Evolutionary conservation across 1,139 yeast species (phyloP).

Genomic region (Martiniozyma asiatica): DNA sequence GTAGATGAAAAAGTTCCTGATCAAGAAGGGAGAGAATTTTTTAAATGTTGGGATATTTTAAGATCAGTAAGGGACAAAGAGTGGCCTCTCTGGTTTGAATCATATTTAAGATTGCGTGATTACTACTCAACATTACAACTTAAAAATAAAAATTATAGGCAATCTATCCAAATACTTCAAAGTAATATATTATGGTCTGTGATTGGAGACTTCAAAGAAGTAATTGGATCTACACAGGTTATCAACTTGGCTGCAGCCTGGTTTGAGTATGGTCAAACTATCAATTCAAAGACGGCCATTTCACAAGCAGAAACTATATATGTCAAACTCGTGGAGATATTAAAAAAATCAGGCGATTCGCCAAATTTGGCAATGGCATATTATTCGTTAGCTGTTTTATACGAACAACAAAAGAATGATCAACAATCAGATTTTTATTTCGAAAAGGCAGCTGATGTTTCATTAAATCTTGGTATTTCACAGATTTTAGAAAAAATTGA

Average conservation of each 20-base stretch:
- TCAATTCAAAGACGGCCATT: conserved; percentile 8
- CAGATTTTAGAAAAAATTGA: conserved; percentile 59
- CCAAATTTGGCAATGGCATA: conserved; percentile 73
- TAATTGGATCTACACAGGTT: conserved; percentile 15
- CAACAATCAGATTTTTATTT: conserved; percentile 50
- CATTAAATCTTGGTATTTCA: conserved; percentile 53
- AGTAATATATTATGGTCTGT: conserved; percentile 11
- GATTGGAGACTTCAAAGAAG: conserved; percentile 8
- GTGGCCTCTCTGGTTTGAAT: conserved; percentile 19
- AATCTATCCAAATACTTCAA: conserved; percentile 8
- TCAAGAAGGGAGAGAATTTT: conserved; percentile 11
- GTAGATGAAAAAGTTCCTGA: conserved; percentile 9
- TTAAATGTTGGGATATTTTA: conserved; percentile 15
- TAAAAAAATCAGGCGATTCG: conserved; percentile 16
- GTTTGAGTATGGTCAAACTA: conserved; percentile 13
- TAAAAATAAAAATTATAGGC: conserved; percentile 10
- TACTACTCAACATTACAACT: conserved; percentile 18
- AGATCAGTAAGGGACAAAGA: conserved; percentile 6
- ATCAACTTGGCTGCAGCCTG: conserved; percentile 19
- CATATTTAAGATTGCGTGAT: conserved; percentile 18
- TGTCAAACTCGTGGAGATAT: conserved; percentile 10
- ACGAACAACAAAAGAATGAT: conserved; percentile 44
- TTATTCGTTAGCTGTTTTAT: conserved; percentile 75
- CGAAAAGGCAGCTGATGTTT: conserved; percentile 61
- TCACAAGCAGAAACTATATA: conserved; percentile 13